Base-by-base conservation (phyloP, 1,284 basidiomycete genomes). In the Puccinia coronata region DNA sequence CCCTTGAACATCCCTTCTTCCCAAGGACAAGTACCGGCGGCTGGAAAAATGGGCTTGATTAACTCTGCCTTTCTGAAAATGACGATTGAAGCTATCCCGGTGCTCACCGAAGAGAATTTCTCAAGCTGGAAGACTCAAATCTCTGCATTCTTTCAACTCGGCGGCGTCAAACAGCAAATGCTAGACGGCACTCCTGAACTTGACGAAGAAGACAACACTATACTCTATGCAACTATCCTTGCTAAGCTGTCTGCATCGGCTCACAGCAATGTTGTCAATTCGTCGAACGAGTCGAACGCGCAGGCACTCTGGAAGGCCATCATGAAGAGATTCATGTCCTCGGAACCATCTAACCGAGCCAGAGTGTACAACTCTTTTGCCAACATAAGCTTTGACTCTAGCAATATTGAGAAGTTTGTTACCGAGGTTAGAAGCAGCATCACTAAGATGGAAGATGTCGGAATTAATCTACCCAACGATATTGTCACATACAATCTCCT, bases 201-300 rank as follows among this genome's bases (percentile, higher is more conserved):
- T 43, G 65, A 69, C 16, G 39, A 69, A 23, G 23, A 25, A 11
- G 65, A 69, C 39, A 69, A 69, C 25, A 41, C 65, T 12, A 69
- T 69, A 8, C 34, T 69, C 28, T 69, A 41, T 23, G 65, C 41
- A 12, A 36, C 47, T 23, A 41, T 69, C 9, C 12, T 69, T 6
- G 39, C 65, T 14, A 69, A 49, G 34, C 25, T 69, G 4, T 69
- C 39, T 2, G 3, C 39, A 3, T 12, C 9, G 9, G 47, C 65
- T 69, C 65, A 69, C 41, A 69, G 31, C 31, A 69, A 69, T 23
- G 39, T 69, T 16, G 65, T 69, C 9, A 49, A 47, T 41, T 43
- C 11, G 12, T 23, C 36, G 5, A 69, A 69, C 39, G 23, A 69
- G 25, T 36, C 43, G 5, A n/a, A 69, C 11, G 59, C 59, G 11